Evolutionary conservation across 2,329 filamentous ascomycete genomes (phyloP).

Genomic region (Cercospora sesami): DNA sequence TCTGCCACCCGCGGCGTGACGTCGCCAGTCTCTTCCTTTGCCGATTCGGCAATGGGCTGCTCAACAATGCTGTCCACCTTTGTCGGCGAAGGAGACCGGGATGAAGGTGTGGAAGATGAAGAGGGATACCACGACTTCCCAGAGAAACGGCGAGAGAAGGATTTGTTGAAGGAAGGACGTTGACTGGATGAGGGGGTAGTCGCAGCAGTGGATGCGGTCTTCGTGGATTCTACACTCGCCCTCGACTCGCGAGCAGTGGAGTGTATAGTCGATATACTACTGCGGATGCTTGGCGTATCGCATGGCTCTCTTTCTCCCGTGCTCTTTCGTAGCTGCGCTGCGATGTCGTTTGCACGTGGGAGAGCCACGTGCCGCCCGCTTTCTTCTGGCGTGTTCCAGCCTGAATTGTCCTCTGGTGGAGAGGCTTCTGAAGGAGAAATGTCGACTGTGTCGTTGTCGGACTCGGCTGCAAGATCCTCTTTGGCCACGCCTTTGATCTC

Average conservation of each 20-base stretch:
- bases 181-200: constrained; percentile 28
- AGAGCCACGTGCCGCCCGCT: constrained; percentile 31
- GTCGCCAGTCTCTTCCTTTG: constrained; percentile 6
- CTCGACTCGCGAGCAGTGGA: constrained; percentile 26
- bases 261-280: constrained; percentile 25
- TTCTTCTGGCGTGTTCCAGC: constrained; percentile 48
- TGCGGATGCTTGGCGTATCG: constrained; percentile 25
- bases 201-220: constrained; percentile 29
- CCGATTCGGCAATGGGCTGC: constrained; percentile 13
- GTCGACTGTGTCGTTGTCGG: constrained; percentile 36
- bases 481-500: constrained; percentile 45
- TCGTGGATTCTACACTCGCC: constrained; percentile 29
- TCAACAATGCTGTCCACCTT: constrained; percentile 27
- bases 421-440: constrained; percentile 35
- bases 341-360: constrained; percentile 36
- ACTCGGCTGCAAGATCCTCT: constrained; percentile 16
- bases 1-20: neutral
- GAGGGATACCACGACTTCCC: constrained; percentile 36
- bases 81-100: constrained; percentile 38
- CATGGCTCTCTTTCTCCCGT: constrained; percentile 25
- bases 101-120: constrained; percentile 30
- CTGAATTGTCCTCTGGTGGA: constrained; percentile 44
- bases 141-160: constrained; percentile 33
- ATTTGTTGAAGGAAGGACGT: constrained; percentile 28
- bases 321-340: constrained; percentile 35